Evolutionary conservation across 306 rosid species (phyloP).

Genomic region (Fragaria iinumae): DNA sequence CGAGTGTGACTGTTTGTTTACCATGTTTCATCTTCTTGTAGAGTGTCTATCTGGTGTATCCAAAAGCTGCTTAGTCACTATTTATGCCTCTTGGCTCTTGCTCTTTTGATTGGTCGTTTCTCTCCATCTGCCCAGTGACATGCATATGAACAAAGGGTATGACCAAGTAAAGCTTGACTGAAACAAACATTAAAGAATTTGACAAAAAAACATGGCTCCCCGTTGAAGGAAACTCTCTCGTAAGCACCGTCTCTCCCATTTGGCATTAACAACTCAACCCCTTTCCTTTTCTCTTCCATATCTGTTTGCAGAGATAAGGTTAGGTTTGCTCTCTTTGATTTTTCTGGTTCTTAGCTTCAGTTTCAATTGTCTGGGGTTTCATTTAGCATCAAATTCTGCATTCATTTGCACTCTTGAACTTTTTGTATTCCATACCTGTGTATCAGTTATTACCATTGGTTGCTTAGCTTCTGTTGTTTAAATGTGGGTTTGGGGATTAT

Average conservation of each 20-base stretch:
- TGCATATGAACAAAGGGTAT: neutral
- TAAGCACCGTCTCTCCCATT: neutral
- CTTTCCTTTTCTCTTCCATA: neutral
- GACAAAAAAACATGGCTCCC: neutral
- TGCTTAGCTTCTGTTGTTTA: neutral
- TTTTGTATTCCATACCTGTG: neutral
- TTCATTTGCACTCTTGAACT: neutral
- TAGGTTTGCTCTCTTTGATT: neutral
- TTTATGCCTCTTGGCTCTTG: neutral
- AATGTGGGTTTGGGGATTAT: too few relatives aligned
- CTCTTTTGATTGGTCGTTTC: too few relatives aligned
- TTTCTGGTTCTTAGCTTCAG: neutral
- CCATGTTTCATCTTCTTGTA: neutral
- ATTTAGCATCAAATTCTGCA: neutral
- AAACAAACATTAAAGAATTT: neutral
- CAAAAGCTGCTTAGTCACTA: neutral
- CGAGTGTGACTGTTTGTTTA: neutral
- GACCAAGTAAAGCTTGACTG: neutral
- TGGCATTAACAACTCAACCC: neutral
- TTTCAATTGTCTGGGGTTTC: neutral
- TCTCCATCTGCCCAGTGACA: neutral
- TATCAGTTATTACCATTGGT: neutral
- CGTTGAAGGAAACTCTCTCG: neutral
- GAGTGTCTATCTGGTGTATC: neutral
- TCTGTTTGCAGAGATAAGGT: neutral